Percentiles rank a stretch among this genome's conserved stretches.
Conservation (phyloP, 768 basidiomycete species). For the Lactifluus pinguis region DNA sequence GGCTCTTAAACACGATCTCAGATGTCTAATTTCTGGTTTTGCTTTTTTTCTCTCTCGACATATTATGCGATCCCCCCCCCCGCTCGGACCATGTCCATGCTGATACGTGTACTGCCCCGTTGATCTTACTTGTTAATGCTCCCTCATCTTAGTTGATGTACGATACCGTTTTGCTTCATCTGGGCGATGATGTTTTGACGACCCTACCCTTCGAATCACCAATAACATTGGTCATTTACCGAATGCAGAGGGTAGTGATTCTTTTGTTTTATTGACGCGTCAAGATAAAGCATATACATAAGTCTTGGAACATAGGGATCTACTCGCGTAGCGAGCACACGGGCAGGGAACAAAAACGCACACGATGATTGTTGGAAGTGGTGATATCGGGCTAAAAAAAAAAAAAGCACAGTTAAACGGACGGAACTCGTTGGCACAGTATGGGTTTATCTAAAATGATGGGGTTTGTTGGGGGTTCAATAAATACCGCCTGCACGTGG, state of each 20-base stretch:
- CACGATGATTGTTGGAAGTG: not conserved
- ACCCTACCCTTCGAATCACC: not conserved
- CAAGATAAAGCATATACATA: slow-evolving; percentile 14
- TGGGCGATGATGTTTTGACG: not conserved
- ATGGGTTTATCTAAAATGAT: slow-evolving; percentile 4
- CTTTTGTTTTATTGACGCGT: not conserved
- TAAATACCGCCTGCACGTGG: slow-evolving; percentile 10
- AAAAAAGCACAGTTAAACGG: not conserved
- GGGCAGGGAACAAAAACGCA: not conserved
- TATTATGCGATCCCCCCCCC: not conserved
- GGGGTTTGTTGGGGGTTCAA: not conserved
- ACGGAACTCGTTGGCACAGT: not conserved
- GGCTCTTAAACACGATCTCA: slow-evolving; percentile 43
- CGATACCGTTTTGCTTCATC: not conserved
- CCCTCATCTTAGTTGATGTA: not conserved
- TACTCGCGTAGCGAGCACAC: not conserved
- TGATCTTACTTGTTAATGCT: not conserved
- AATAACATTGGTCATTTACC: not conserved
- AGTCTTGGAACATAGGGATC: not conserved
- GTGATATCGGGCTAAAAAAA: not conserved
- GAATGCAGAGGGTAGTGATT: not conserved
- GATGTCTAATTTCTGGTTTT: slow-evolving; percentile 27
- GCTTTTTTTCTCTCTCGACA: not conserved
- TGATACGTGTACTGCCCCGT: not conserved
- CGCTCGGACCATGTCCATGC: not conserved